Evolutionary conservation across 225 moss, liverwort and hornwort species (phyloP), one percentile per base, ranked within the genome.

Genomic region (Takakia lepidozioides): DNA sequence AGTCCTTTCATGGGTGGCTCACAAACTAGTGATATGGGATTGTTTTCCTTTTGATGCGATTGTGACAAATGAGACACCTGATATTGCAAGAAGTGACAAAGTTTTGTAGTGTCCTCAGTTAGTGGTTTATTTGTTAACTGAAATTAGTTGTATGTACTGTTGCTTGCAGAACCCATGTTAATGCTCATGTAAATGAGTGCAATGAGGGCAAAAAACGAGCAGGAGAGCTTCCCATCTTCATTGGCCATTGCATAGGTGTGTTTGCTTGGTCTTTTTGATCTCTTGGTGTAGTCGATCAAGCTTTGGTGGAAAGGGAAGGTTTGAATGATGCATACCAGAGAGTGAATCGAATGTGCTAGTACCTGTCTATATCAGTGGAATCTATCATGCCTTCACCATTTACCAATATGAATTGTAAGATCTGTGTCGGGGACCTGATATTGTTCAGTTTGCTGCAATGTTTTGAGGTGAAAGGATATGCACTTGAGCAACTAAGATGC

Each of bases 201-300:
- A 36, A 23, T 11, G 37, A 9, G 15, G 52, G 24, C 3, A 36
- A 16, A 25, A 36, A 52, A n/a, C 7, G 37, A n/a, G 52, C 52
- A 19, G 52, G 38, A 11, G 24, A 52, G 22, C 21, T 52, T 4
- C 38, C 52, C 14, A 38, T 52, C 25, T 52, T 38, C 16, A 8
- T 52, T n/a, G 52, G 52, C 25, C 52, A 52, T 52, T 52, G 36
- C 6, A 25, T 37, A 52, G 37, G 52, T 52, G 9, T 21, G 28
- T 48, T 2, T n/a, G 26, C 3, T 25, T 15, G n/a, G 16, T 16
- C 5, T 34, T 34, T 34, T 34, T 34, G 32, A 13, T 5, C 7
- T 34, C 32, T 34, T 34, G 7, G 11, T 34, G 48, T 8, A 19
- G n/a, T 29, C 25, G 15, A 17, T 19, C 6, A 17, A 17, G 16